Evolutionary conservation across 1,139 yeast species (phyloP), one percentile per base, ranked within the genome.

Genomic region (Saccharomyces hybrid): DNA sequence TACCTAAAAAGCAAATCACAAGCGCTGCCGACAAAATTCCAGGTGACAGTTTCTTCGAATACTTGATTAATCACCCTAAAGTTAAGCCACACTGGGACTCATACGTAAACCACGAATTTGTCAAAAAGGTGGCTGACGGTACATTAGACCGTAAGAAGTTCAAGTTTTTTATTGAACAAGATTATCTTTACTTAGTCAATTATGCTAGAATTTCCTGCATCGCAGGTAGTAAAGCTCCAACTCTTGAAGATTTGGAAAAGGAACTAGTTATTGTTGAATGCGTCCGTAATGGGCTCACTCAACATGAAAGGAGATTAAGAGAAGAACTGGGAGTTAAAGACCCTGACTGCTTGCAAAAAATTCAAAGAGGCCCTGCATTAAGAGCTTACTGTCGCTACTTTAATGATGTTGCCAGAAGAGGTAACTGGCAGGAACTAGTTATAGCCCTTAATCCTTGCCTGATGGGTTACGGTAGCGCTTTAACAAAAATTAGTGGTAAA

Each of bases 371-470:
- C 0, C 71, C 75, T 26, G 86, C 86, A 3, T 80, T 88, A 61
- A 63, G 70, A 23, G 78, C 77, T 1, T 88, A 88, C 66, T 79
- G 88, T 44, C 73, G 83, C 47, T 86, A 82, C 60, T 73, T 88
- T 56, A 65, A 77, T 48, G 75, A 79, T 42, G 71, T 83, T 7
- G 85, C 86, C 1, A 70, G 73, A 34, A 72, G 69, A 47, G 75
- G 78, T 14, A 86, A 84, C 64, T 86, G 83, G 78, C 69, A 84
- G 41, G 87, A 84, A 25, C 77, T 85, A 51, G 80, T 81, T 57
- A 78, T 84, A 7, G 88, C 95, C 0, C 70, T 87, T 52, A 79
- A 90, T 2, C 95, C 96, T 0, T 88, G 96, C 68, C 71, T 86
- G 48, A 79, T 84, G 66, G 96, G 96, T 0, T 86, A 86, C 66